phyloP scores from a whole-genome alignment of 305 asterid species.

The Rubia balearica region DNA sequence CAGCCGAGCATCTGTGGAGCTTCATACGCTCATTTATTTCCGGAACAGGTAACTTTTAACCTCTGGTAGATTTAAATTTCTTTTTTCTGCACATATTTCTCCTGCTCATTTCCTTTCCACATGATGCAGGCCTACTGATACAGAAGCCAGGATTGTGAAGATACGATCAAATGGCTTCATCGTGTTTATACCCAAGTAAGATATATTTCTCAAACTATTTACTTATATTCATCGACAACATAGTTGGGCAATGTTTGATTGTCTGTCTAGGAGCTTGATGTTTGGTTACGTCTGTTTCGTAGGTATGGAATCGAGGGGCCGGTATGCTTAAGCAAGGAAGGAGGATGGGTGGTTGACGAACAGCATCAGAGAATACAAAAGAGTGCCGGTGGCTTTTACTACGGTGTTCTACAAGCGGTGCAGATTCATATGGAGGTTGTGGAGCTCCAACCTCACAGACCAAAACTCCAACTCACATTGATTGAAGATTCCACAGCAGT shows the following conservation, averaged over 20 bases:
- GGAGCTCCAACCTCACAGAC: constrained; percentile 92
- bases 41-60: constrained; percentile 47
- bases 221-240: background rate
- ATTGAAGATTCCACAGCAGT: constrained; percentile 17
- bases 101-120: constrained; percentile 12
- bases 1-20: constrained; percentile 93
- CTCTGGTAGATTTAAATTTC: constrained; percentile 1
- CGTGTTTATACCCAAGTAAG: constrained; percentile 90
- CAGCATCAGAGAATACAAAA: constrained; percentile 70
- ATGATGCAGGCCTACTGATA: constrained; percentile 76
- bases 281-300: constrained; percentile 11
- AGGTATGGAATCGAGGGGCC: constrained; percentile 99
- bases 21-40: constrained; percentile 87
- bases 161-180: constrained; percentile 92
- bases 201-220: background rate
- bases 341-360: constrained; percentile 80
- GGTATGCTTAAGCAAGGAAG: constrained; percentile 60
- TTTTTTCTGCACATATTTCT: background rate
- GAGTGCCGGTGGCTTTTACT: constrained; percentile 44
- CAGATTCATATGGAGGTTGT: constrained; percentile 83
- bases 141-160: constrained; percentile 89
- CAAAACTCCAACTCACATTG: constrained; percentile 78
- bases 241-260: background rate
- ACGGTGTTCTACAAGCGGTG: constrained; percentile 74
- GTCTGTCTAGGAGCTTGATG: background rate